phyloP scores from a whole-genome alignment of 192 early-diverging fungal species.

The Entrophospora sp. region DNA sequence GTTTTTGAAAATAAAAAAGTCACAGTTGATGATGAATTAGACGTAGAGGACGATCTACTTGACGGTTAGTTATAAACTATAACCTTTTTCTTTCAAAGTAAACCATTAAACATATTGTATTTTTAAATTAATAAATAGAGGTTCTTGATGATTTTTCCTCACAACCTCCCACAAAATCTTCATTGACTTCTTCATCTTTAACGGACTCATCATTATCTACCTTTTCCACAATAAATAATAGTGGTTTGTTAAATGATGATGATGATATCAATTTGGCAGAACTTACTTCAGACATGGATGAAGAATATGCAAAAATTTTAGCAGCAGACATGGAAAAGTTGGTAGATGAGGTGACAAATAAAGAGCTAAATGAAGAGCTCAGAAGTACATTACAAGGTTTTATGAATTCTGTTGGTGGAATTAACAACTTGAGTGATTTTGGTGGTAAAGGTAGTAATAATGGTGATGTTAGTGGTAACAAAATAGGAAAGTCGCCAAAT shows the following conservation, averaged over 20 bases:
- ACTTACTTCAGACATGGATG: constrained; percentile 36
- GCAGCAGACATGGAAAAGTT: constrained; percentile 77
- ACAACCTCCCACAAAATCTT: too few relatives aligned
- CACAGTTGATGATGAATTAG: constrained; percentile 39
- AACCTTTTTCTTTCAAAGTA: too few relatives aligned
- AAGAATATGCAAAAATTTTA: constrained; percentile 67
- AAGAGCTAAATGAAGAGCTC: constrained; percentile 44
- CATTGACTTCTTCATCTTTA: too few relatives aligned
- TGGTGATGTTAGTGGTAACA: constrained; percentile 8
- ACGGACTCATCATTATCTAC: constrained; percentile 33
- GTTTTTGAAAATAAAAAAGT: constrained; percentile 26
- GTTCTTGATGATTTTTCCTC: constrained; percentile 65
- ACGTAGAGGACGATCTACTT: constrained; percentile 58
- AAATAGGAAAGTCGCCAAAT: background rate
- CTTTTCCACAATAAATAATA: constrained; percentile 25
- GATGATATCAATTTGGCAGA: constrained; percentile 20
- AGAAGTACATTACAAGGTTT: constrained; percentile 47
- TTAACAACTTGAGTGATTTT: constrained; percentile 16
- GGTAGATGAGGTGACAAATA: constrained; percentile 51
- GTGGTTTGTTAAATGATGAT: background rate
- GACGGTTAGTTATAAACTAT: too few relatives aligned
- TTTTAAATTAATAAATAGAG: constrained; percentile 30
- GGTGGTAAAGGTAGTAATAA: background rate
- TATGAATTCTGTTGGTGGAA: constrained; percentile 35
- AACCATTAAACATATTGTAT: background rate